Evolutionary conservation across 2,329 filamentous ascomycete species (phyloP), one percentile per base, ranked within the genome.

Genomic region (Penicillium expansum): DNA sequence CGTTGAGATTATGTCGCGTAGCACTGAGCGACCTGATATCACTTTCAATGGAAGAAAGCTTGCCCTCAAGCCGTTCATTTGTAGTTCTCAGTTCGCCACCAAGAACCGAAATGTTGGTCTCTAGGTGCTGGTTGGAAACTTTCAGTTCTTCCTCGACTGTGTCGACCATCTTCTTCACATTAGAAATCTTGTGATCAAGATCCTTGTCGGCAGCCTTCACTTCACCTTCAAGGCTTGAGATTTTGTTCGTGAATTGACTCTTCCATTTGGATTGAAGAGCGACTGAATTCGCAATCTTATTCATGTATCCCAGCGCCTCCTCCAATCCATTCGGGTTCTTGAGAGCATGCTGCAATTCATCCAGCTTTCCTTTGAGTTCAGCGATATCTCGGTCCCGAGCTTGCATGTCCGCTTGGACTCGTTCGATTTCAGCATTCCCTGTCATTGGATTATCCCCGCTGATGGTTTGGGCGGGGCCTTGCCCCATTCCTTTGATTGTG

Each of bases 401-500:
- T 27, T 10, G 38, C 8, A 29, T 7, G 30, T 24, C 20, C 27
- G 1, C 13, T 18, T 20, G 37, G 18, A 4, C 5, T 11, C 11
- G 10, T 18, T 5, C 38, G 4, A 16, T 18, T 44, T 35, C 38
- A 5, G 29, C 4, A 24, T 51, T 13, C n/a, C 9, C 37, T 33
- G 27, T 33, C 11, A 4, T 43, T 42, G 16, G 4, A 14, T 20
- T 27, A 7, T 27, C 29, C 1, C 18, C 4, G 5, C 16, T 3
- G 22, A 5, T 8, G 8, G 38, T 33, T 35, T 16, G 22, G 13
- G 9, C 13, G 22, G 9, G 20, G 14, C 20, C 9, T 42, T 50
- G 11, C n/a, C 56, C 48, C 2, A 55, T 35, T 18, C 48, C 39
- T 20, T 42, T 27, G 8, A 65, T 30, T 9, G 64, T 58, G 11